phyloP scores from a whole-genome alignment of 2,329 filamentous ascomycete species.

The Clonostachys rhizophaga region DNA sequence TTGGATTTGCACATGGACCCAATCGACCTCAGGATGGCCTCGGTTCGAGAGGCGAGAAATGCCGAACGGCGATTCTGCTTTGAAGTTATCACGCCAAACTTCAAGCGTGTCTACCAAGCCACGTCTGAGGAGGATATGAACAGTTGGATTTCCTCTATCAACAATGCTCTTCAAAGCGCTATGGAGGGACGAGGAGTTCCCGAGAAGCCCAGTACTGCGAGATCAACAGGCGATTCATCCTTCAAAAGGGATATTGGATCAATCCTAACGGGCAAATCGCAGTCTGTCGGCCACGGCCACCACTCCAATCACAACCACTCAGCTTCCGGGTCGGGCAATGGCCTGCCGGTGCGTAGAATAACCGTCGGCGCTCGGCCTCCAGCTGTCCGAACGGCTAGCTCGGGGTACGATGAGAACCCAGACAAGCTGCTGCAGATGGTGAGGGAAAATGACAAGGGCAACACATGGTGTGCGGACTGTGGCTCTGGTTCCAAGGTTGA shows the following conservation, averaged over 20 bases:
- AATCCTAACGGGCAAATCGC: conserved; percentile 87
- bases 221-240: conserved; percentile 42
- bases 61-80: conserved; percentile 96
- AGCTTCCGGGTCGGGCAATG: conserved; percentile 33
- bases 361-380: conserved; percentile 86
- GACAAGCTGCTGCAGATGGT: conserved; percentile 84
- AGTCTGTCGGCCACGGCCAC: conserved; percentile 53
- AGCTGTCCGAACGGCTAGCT: conserved; percentile 64
- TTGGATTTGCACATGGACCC: conserved; percentile 97
- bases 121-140: conserved; percentile 98
- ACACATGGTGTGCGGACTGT: conserved; percentile 92
- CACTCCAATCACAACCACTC: conserved; percentile 39
- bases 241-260: conserved; percentile 85
- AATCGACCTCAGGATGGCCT: conserved; percentile 94
- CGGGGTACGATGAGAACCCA: conserved; percentile 74
- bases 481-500: conserved; percentile 89
- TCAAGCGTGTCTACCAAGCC: conserved; percentile 93
- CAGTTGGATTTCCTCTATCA: conserved; percentile 93
- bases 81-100: conserved; percentile 95
- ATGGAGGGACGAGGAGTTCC: conserved; percentile 73
- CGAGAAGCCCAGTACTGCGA: conserved; percentile 40
- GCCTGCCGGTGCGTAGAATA: conserved; percentile 73
- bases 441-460: conserved; percentile 86
- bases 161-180: conserved; percentile 93
- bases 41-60: conserved; percentile 90